Evolutionary conservation across 2,329 filamentous ascomycete genomes (phyloP).

Genomic region (Fusarium denticulatum): DNA sequence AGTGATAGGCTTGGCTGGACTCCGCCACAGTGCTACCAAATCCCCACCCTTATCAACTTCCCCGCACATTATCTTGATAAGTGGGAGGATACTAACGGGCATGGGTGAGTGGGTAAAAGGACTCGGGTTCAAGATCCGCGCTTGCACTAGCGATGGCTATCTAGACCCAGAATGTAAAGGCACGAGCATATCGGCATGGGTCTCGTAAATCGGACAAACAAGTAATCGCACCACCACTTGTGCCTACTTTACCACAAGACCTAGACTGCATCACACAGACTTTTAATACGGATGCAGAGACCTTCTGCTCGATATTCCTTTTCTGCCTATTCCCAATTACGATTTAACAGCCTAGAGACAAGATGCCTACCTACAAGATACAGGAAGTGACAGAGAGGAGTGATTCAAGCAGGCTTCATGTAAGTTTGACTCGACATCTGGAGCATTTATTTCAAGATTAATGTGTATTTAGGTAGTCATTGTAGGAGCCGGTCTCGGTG

Average conservation of each 20-base stretch:
- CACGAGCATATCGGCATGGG: not conserved
- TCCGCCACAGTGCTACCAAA: not conserved
- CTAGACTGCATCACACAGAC: not conserved
- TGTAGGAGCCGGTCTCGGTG: conserved; percentile 43
- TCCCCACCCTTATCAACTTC: conserved; percentile 8
- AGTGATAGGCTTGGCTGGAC: not conserved
- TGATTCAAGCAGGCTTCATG: not conserved
- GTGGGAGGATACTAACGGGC: not conserved
- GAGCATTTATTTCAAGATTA: not conserved
- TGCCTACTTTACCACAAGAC: not conserved
- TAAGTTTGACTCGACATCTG: not conserved
- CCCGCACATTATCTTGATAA: conserved; percentile 8
- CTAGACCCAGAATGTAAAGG: not conserved
- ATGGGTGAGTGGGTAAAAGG: not conserved
- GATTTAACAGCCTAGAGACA: not conserved
- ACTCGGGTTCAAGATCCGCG: not conserved
- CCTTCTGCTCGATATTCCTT: not conserved
- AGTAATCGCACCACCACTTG: not conserved
- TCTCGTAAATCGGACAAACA: not conserved
- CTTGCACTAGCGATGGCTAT: not conserved
- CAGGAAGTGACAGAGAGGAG: not conserved
- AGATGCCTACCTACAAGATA: not conserved
- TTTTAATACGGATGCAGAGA: not conserved
- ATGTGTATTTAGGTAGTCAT: conserved; percentile 17
- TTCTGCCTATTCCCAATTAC: not conserved